Conservation (phyloP, 2,329 filamentous ascomycete genomes). For the Ramularia collo-cygni region DNA sequence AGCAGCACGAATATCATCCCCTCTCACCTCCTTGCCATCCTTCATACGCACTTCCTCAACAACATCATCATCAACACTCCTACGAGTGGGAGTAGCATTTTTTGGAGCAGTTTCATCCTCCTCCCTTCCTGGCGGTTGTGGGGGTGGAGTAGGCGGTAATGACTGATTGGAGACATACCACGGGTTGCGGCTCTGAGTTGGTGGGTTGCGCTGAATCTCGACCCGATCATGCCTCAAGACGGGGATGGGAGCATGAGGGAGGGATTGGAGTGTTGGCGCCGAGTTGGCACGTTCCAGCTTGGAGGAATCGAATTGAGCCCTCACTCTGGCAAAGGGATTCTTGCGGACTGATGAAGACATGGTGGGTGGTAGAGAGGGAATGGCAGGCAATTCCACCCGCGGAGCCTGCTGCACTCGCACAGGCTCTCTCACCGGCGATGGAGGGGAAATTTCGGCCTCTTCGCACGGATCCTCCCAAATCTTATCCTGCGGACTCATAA, state of each 20-base stretch:
- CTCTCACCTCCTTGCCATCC: conserved; percentile 73
- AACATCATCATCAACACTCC: no score
- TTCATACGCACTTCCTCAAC: conserved; percentile 41
- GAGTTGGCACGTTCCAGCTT: conserved; percentile 38
- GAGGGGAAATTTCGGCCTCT: conserved; percentile 9
- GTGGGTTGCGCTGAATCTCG: conserved; percentile 80
- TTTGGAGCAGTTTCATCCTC: conserved; percentile 34
- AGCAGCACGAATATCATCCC: conserved; percentile 81
- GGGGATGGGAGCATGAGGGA: conserved; percentile 13
- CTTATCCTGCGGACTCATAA: conserved; percentile 63
- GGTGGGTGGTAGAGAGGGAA: conserved; percentile 24
- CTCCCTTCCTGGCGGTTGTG: conserved; percentile 27
- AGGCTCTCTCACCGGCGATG: not conserved
- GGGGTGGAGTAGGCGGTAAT: conserved; percentile 30
- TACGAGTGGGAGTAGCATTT: conserved; percentile 45
- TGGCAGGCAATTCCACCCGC: conserved; percentile 13
- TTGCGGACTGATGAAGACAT: conserved; percentile 42
- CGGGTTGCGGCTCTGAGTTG: conserved; percentile 74
- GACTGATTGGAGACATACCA: conserved; percentile 65
- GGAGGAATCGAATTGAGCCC: conserved; percentile 41
- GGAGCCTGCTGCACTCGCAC: conserved; percentile 9
- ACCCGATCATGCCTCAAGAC: conserved; percentile 40
- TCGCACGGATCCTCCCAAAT: conserved; percentile 84
- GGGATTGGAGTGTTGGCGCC: conserved; percentile 35
- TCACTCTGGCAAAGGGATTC: conserved; percentile 59